Percentiles rank a stretch among this genome's conserved stretches.
phyloP scores from a whole-genome alignment of 2,329 filamentous ascomycete species.

The Arthrobotrys pseudoclavata region DNA sequence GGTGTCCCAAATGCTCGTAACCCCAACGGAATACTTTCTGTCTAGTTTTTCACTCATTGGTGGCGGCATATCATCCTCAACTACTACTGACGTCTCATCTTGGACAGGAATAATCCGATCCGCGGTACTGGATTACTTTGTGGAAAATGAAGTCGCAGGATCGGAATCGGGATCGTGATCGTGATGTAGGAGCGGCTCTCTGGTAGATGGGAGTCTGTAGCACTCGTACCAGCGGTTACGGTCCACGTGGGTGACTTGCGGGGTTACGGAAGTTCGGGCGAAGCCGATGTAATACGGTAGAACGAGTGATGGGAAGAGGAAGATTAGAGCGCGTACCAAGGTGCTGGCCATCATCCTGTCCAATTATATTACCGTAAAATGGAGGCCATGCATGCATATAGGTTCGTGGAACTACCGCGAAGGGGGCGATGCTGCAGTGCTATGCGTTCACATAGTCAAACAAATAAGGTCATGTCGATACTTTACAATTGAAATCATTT shows the following conservation, averaged over 20 bases:
- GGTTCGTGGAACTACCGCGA: too few species aligned
- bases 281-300: slow-evolving; percentile 25
- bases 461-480: not conserved
- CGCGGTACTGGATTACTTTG: not conserved
- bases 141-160: too few species aligned
- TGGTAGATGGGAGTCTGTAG: slow-evolving; percentile 1
- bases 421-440: too few species aligned
- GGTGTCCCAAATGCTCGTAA: not conserved
- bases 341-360: not conserved
- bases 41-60: not conserved
- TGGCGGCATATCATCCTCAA: not conserved
- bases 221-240: slow-evolving; percentile 11
- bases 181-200: not conserved
- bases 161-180: too few species aligned
- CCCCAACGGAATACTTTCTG: not conserved
- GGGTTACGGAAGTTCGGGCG: not conserved
- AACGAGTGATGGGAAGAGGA: not conserved
- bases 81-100: not conserved
- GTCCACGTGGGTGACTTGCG: not conserved
- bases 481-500: not conserved
- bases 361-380: not conserved
- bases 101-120: not conserved
- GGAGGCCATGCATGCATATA: not conserved
- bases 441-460: not conserved
- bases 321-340: not conserved